Evolutionary conservation across 169 alveolate species (phyloP).

Genomic region (Cryptosporidium tyzzeri): DNA sequence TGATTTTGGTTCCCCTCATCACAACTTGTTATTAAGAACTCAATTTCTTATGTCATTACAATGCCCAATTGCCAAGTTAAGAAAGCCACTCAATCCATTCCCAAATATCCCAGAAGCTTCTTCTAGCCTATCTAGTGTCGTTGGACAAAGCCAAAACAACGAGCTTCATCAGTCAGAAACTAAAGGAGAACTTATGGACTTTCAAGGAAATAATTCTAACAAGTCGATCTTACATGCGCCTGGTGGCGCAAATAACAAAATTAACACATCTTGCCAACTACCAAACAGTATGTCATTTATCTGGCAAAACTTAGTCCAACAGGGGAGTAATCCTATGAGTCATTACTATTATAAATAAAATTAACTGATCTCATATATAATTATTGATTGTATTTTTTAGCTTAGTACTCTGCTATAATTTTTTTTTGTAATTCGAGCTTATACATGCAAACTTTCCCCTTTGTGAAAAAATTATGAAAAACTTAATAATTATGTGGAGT

Average conservation of each 20-base stretch:
- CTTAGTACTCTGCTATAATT: neutral
- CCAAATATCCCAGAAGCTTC: conserved; percentile 34
- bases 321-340: conserved; percentile 29
- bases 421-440: conserved; percentile 62
- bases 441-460: conserved; percentile 3
- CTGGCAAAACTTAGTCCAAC: conserved; percentile 46
- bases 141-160: neutral
- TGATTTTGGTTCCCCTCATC: conserved; percentile 75
- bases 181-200: neutral
- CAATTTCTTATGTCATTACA: conserved; percentile 71
- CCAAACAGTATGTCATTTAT: conserved; percentile 4
- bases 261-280: conserved; percentile 25
- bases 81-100: conserved; percentile 68
- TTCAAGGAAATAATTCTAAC: conserved; percentile 15
- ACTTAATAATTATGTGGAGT: conserved; percentile 45
- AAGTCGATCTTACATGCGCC: neutral
- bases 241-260: neutral
- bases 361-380: neutral
- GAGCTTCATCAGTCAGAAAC: neutral
- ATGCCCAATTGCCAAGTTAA: conserved; percentile 62
- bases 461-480: neutral
- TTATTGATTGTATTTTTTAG: conserved; percentile 11
- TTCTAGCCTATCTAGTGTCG: neutral
- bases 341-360: conserved; percentile 35
- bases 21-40: conserved; percentile 49